phyloP scores from a whole-genome alignment of 139 green algal species.

The Chlamydomonas incerta region DNA sequence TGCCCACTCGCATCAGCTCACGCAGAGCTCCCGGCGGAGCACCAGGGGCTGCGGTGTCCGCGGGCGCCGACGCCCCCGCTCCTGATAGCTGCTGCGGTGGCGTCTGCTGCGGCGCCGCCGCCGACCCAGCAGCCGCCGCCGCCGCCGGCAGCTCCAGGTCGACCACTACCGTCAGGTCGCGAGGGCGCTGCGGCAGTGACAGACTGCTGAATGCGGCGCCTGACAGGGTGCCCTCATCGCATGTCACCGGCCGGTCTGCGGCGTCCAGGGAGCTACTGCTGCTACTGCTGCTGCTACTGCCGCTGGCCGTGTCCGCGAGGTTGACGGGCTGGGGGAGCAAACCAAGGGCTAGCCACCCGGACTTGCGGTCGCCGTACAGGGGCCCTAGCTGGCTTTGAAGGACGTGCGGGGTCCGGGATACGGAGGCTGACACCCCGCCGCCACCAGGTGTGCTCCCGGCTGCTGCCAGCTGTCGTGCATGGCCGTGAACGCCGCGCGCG shows the following conservation, averaged over 20 bases:
- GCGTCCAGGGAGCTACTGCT: neutral
- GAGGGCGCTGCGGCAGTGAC: neutral
- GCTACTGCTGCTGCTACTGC: neutral
- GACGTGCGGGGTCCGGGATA: neutral
- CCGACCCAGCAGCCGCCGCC: too few relatives aligned
- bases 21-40: neutral
- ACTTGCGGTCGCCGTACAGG: slow-evolving; percentile 21
- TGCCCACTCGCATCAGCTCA: neutral
- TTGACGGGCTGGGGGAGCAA: neutral
- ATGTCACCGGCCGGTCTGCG: neutral
- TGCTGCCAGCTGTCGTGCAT: too few relatives aligned
- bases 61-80: too few relatives aligned
- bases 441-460: too few relatives aligned
- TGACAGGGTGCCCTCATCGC: neutral
- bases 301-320: neutral
- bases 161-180: neutral
- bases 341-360: neutral
- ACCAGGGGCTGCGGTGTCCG: neutral
- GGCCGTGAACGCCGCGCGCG: too few relatives aligned
- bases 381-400: neutral
- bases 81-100: too few relatives aligned
- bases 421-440: too few relatives aligned
- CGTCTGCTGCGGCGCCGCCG: too few relatives aligned
- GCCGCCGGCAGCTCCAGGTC: neutral
- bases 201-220: neutral